These are phyloP conservation scores for Cyclostephanos invisitatus DNA, from an alignment of 108 stramenopile genomes.

Conservation along the genomic window DNA sequence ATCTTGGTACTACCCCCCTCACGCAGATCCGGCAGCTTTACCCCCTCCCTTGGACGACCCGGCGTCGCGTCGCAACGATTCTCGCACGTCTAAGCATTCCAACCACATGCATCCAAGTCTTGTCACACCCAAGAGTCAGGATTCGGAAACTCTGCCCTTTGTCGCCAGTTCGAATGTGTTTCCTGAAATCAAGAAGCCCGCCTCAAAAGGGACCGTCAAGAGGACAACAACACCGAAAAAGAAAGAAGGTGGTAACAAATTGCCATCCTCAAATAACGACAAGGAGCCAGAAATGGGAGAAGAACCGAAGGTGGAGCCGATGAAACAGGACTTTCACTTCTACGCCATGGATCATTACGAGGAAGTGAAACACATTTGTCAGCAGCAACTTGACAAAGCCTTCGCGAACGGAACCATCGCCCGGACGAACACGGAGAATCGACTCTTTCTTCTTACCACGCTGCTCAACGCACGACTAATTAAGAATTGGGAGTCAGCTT, in stretches of 20 bases:
- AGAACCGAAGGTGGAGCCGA: constrained; percentile 69
- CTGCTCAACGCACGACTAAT: constrained; percentile 75
- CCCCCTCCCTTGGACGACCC: constrained; percentile 5
- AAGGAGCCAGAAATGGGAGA: constrained; percentile 25
- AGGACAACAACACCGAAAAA: constrained; percentile 15
- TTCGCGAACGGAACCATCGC: constrained; percentile 13
- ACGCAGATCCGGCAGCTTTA: neutral
- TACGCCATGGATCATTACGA: constrained; percentile 62
- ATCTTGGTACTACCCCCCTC: constrained; percentile 17
- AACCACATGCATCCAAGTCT: constrained; percentile 18
- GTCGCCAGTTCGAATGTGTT: neutral
- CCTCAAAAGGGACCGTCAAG: constrained; percentile 20
- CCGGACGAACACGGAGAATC: constrained; percentile 41
- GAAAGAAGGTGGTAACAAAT: constrained; percentile 17
- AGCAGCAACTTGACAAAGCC: constrained; percentile 50
- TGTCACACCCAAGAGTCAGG: constrained; percentile 35
- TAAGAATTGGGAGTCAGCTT: constrained; percentile 66
- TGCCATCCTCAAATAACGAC: constrained; percentile 21
- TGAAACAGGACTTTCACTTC: constrained; percentile 85
- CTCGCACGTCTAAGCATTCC: neutral
- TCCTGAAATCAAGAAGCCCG: constrained; percentile 12
- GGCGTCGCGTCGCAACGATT: constrained; percentile 5
- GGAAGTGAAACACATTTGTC: constrained; percentile 41
- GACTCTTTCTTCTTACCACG: constrained; percentile 63
- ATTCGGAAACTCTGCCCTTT: constrained; percentile 22